Evolutionary conservation across 768 basidiomycete genomes (phyloP).

Genomic region (Trametes cubensis): DNA sequence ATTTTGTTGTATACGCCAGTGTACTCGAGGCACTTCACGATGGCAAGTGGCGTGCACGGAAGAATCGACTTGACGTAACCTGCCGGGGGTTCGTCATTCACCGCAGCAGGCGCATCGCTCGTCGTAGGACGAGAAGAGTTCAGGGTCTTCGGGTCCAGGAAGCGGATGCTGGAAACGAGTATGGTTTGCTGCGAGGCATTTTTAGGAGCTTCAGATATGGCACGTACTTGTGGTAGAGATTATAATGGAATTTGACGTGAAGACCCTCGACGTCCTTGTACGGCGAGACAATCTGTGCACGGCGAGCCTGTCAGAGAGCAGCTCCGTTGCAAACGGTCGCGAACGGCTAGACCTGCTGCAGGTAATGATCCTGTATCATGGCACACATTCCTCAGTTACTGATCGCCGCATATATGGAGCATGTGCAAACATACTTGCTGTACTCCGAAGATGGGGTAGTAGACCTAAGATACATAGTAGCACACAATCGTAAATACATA

Average conservation of each 20-base stretch:
- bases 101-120: slow-evolving; percentile 33
- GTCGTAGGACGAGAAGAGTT: slow-evolving; percentile 45
- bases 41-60: slow-evolving; percentile 95
- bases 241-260: slow-evolving; percentile 94
- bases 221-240: slow-evolving; percentile 90
- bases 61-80: slow-evolving; percentile 96
- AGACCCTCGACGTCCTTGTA: slow-evolving; percentile 98
- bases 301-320: slow-evolving; percentile 4
- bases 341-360: slow-evolving; percentile 73
- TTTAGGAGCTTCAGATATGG: neutral
- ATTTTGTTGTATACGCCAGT: slow-evolving; percentile 92
- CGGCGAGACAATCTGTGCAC: slow-evolving; percentile 80
- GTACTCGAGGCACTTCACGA: slow-evolving; percentile 93
- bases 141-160: slow-evolving; percentile 79
- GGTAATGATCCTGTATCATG: slow-evolving; percentile 79
- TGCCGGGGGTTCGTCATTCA: slow-evolving; percentile 65
- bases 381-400: neutral
- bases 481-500: slow-evolving; percentile 10
- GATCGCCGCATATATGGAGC: neutral
- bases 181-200: neutral
- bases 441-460: slow-evolving; percentile 94
- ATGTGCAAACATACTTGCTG: slow-evolving; percentile 64
- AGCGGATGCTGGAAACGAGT: slow-evolving; percentile 74
- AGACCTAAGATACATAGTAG: slow-evolving; percentile 56
- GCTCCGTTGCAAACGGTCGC: neutral